Percentiles rank a stretch among this genome's conserved stretches.
These are phyloP conservation scores for Agrostemma githago DNA, from an alignment of 148 eudicot species.

Conservation along the genomic window DNA sequence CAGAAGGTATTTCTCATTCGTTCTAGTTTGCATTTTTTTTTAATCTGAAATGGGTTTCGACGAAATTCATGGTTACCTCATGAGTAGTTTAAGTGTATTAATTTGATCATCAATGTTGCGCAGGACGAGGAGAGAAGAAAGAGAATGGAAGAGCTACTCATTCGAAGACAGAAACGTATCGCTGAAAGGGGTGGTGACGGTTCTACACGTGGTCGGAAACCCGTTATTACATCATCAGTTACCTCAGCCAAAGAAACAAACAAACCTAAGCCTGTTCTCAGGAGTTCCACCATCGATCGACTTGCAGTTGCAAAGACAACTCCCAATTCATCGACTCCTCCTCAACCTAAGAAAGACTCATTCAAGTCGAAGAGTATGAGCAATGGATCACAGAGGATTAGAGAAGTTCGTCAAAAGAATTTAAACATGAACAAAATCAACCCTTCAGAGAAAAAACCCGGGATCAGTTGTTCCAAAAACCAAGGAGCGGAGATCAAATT, in stretches of 20 bases:
- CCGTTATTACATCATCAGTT: conserved; percentile 15
- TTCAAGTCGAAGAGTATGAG: conserved; percentile 31
- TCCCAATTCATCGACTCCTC: conserved; percentile 31
- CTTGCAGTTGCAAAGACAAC: conserved; percentile 55
- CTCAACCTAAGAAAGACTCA: conserved; percentile 34
- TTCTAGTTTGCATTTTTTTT: background rate
- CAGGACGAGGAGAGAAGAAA: conserved; percentile 78
- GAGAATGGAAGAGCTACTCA: conserved; percentile 55
- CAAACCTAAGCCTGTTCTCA: conserved; percentile 44
- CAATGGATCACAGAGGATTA: background rate
- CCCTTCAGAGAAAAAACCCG: conserved; percentile 31
- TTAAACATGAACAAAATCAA: conserved; percentile 24
- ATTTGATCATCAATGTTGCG: background rate
- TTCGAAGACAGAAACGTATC: conserved; percentile 64
- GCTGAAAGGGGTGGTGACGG: conserved; percentile 60
- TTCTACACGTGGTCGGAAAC: conserved; percentile 32
- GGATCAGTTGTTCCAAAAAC: conserved; percentile 12
- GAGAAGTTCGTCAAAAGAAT: conserved; percentile 26
- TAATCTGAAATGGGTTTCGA: too few relatives aligned
- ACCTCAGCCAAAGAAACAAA: conserved; percentile 31
- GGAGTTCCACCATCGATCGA: conserved; percentile 72
- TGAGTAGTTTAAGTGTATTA: background rate
- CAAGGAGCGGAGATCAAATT: background rate
- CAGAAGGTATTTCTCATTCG: conserved; percentile 44
- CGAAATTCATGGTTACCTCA: too few relatives aligned